These are phyloP conservation scores for Rhizoclosmatium sp. DNA, from an alignment of 192 early-diverging fungal genomes.

Conservation along the genomic window DNA sequence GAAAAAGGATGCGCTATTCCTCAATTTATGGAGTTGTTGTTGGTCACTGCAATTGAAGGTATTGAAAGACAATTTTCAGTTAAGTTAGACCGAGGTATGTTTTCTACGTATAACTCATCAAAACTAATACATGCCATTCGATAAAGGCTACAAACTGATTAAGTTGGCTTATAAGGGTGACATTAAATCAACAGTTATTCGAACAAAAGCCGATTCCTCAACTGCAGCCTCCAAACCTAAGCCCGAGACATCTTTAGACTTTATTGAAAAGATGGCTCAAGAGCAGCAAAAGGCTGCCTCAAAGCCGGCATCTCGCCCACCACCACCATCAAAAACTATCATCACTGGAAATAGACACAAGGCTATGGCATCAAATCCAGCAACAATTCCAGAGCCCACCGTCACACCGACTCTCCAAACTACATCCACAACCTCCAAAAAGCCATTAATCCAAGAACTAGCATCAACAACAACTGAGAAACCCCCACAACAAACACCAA, in stretches of 20 bases:
- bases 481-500: neutral
- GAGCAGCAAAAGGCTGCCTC: constrained; percentile 20
- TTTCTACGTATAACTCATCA: neutral
- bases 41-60: constrained; percentile 58
- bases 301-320: constrained; percentile 20
- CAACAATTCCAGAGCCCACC: neutral
- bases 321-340: constrained; percentile 7
- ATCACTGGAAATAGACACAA: constrained; percentile 21
- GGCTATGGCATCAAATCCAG: neutral
- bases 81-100: constrained; percentile 14
- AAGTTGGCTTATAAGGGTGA: constrained; percentile 57
- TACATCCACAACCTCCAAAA: neutral
- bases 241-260: constrained; percentile 48
- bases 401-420: neutral
- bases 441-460: constrained; percentile 41
- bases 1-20: constrained; percentile 36
- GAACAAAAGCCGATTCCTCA: constrained; percentile 35
- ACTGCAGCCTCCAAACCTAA: neutral
- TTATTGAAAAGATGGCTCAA: constrained; percentile 40
- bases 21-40: constrained; percentile 53
- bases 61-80: constrained; percentile 59
- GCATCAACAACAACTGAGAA: neutral
- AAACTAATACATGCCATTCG: neutral
- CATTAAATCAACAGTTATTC: constrained; percentile 52
- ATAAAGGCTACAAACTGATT: constrained; percentile 49